These are phyloP conservation scores for Kwoniella pini DNA, from an alignment of 768 basidiomycete species.

Conservation along the genomic window DNA sequence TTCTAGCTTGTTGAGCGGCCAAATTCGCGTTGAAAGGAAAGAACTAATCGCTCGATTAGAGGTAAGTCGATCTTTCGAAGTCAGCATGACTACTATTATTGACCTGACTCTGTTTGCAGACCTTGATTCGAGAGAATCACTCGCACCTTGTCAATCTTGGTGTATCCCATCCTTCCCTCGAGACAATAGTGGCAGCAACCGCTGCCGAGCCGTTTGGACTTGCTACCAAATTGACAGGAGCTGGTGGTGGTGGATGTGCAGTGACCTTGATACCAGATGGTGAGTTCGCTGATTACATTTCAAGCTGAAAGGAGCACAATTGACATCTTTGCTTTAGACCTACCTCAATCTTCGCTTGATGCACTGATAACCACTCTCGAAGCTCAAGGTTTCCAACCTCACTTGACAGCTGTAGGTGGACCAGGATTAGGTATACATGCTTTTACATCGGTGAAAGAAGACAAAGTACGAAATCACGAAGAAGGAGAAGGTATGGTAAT, in stretches of 20 bases:
- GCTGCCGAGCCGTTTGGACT: slow-evolving; percentile 66
- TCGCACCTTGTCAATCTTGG: slow-evolving; percentile 75
- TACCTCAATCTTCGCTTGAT: slow-evolving; percentile 64
- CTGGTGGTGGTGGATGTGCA: slow-evolving; percentile 97
- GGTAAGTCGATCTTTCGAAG: slow-evolving; percentile 58
- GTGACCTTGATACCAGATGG: slow-evolving; percentile 94
- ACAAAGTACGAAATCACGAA: slow-evolving; percentile 12
- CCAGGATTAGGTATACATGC: slow-evolving; percentile 75
- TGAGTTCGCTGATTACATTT: no score
- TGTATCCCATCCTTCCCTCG: slow-evolving; percentile 87
- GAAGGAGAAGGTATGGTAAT: slow-evolving; percentile 38
- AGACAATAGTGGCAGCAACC: slow-evolving; percentile 75
- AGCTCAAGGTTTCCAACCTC: slow-evolving; percentile 71
- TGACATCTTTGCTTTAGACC: slow-evolving; percentile 60
- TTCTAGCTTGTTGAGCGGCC: slow-evolving; percentile 68
- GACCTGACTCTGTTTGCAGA: slow-evolving; percentile 56
- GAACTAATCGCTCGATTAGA: slow-evolving; percentile 68
- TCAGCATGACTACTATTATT: background rate
- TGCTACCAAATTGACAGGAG: slow-evolving; percentile 85
- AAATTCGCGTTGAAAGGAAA: slow-evolving; percentile 66
- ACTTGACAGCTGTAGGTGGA: slow-evolving; percentile 91
- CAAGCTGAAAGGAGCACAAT: no score
- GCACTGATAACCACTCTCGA: slow-evolving; percentile 65
- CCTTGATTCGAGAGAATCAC: slow-evolving; percentile 87
- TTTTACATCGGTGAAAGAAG: background rate